Evolutionary conservation across 2,329 filamentous ascomycete species (phyloP).

Genomic region (Amylocarpus encephaloides): DNA sequence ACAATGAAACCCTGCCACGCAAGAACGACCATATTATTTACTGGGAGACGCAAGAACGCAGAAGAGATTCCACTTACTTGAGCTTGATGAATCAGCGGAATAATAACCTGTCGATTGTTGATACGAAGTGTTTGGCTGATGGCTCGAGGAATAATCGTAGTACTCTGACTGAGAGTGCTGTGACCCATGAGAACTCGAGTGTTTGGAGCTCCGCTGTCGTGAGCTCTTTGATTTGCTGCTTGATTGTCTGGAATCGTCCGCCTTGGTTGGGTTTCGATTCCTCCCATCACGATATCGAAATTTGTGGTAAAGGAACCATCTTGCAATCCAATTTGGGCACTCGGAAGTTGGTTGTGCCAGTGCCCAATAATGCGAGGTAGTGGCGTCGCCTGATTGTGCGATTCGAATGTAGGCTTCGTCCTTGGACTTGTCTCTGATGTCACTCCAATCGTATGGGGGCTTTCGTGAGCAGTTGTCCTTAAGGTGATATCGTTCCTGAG

Average conservation of each 20-base stretch:
- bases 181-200: constrained; percentile 2
- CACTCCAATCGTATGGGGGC: constrained; percentile 31
- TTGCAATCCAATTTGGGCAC: constrained; percentile 30
- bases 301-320: constrained; percentile 32
- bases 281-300: constrained; percentile 32
- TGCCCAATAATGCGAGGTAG: constrained; percentile 28
- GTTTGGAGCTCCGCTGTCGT: background rate
- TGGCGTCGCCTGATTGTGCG: constrained; percentile 16
- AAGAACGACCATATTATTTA: no score
- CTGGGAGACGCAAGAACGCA: background rate
- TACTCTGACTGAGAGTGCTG: background rate
- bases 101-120: constrained; percentile 1
- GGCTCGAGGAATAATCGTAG: background rate
- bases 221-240: background rate
- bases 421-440: constrained; percentile 29
- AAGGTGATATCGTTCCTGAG: constrained; percentile 24
- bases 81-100: background rate
- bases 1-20: no score
- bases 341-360: constrained; percentile 18
- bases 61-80: constrained; percentile 1
- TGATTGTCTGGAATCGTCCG: background rate
- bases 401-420: constrained; percentile 28
- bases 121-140: background rate
- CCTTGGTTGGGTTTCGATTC: constrained; percentile 21
- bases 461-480: constrained; percentile 28